Base-by-base conservation (phyloP, 371 early-diverging fungal genomes). In the Mucor piriformis region DNA sequence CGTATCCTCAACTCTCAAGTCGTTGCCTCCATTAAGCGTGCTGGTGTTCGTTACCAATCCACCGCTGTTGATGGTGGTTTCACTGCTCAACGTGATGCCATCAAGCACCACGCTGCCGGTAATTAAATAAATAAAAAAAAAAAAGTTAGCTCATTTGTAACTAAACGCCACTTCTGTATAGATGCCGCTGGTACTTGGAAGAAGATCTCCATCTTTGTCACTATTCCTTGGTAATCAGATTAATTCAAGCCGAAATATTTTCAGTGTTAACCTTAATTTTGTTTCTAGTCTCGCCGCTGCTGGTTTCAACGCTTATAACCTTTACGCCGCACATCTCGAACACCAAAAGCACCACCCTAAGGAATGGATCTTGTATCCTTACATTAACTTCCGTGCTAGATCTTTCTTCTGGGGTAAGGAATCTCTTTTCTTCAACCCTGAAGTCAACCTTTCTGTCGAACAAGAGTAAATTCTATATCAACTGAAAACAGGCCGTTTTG, bases 361-460 rank as follows among this genome's bases (percentile, higher is more conserved):
- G 44, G 70, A 76, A 48, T 68, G 57, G 55, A 69, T 74, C 63
- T 70, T 70, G 58, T 79, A 76, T 56, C 73, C 71, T 23, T 79
- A 79, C 59, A 71, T 79, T 46, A 76, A 76, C 73, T 63, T 50
- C 59, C 72, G 79, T 38, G 64, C 51, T 37, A 64, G 64, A 42
- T 67, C 72, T 57, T 76, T 64, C 58, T 79, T 79, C 79, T 79
- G 79, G 79, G 79, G 79, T 49, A 72, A 70, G 54, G 69, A 79
- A 49, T 70, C 76, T 43, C 57, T 79, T 27, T 74, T 79, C 74
- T 79, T 79, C 67, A 79, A 79, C 76, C 79, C 79, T 47, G 61
- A 68, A 34, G 76, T 79, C 50, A 79, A 79, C 68, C 67, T 72
- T 53, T 63, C 71, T 63, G 79, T 74, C 35, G 27, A 46, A 15